phyloP scores from a whole-genome alignment of 768 basidiomycete genomes.

The Aureoboletus auriporus region DNA sequence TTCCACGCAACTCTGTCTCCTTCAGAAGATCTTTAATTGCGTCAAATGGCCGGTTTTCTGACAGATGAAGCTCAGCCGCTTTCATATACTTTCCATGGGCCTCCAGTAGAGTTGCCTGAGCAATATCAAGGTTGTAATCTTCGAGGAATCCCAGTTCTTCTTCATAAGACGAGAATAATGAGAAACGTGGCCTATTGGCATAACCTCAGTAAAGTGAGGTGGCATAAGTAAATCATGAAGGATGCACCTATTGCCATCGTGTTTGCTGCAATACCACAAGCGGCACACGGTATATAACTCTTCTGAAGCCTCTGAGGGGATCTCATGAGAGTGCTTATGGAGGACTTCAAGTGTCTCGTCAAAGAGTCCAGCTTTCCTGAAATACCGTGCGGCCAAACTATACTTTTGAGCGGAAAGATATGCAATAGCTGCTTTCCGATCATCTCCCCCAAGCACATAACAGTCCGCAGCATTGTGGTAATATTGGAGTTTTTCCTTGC shows the following conservation, averaged over 20 bases:
- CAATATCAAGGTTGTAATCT: slow-evolving; percentile 47
- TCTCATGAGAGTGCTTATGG: slow-evolving; percentile 25
- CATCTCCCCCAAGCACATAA: slow-evolving; percentile 37
- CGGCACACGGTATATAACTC: slow-evolving; percentile 44
- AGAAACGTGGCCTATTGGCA: slow-evolving; percentile 39
- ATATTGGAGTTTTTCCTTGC: slow-evolving; percentile 33
- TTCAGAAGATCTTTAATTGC: slow-evolving; percentile 46
- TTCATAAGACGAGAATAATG: slow-evolving; percentile 47
- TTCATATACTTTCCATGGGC: slow-evolving; percentile 40
- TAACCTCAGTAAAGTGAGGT: not conserved
- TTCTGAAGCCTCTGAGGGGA: slow-evolving; percentile 29
- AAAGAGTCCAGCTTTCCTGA: slow-evolving; percentile 46
- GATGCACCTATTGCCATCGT: slow-evolving; percentile 17
- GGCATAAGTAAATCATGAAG: not conserved
- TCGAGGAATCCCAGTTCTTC: slow-evolving; percentile 56
- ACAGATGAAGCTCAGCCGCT: slow-evolving; percentile 49
- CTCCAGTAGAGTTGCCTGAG: slow-evolving; percentile 43
- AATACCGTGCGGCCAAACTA: slow-evolving; percentile 42
- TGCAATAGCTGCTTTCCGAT: slow-evolving; percentile 40
- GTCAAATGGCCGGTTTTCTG: slow-evolving; percentile 42
- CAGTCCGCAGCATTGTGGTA: slow-evolving; percentile 44
- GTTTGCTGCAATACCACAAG: slow-evolving; percentile 40
- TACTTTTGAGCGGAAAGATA: slow-evolving; percentile 43
- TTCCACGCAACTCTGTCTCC: slow-evolving; percentile 20
- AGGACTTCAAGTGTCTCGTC: slow-evolving; percentile 52